These are phyloP conservation scores for Lentinula edodes DNA, from an alignment of 768 basidiomycete species.

Conservation along the genomic window DNA sequence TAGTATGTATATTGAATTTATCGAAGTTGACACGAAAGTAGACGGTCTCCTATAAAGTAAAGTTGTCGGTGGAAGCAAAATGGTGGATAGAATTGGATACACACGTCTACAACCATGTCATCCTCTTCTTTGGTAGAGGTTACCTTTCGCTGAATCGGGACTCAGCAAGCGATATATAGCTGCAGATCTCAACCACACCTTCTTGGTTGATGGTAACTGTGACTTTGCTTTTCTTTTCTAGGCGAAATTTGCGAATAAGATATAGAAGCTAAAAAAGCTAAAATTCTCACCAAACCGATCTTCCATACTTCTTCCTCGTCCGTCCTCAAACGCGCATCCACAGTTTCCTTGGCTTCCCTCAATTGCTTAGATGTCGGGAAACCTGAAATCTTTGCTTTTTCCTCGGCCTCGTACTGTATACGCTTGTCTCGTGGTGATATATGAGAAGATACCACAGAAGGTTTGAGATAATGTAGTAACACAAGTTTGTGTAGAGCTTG, in stretches of 20 bases:
- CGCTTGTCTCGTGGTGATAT: conserved; percentile 75
- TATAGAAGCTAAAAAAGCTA: not conserved
- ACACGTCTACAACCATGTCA: conserved; percentile 65
- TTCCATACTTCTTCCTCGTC: conserved; percentile 74
- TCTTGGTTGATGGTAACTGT: conserved; percentile 15
- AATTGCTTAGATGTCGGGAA: conserved; percentile 82
- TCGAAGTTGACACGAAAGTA: conserved; percentile 88
- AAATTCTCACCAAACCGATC: conserved; percentile 57
- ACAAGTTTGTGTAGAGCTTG: conserved; percentile 69
- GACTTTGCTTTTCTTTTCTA: conserved; percentile 62
- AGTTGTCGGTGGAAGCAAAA: conserved; percentile 8
- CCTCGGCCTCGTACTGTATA: conserved; percentile 77
- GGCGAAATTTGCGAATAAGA: conserved; percentile 10
- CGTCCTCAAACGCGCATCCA: conserved; percentile 53
- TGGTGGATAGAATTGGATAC: conserved; percentile 17
- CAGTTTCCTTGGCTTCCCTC: conserved; percentile 63
- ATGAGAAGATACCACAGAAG: conserved; percentile 74
- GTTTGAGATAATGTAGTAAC: conserved; percentile 67
- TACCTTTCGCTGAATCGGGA: conserved; percentile 15
- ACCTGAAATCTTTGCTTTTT: conserved; percentile 64
- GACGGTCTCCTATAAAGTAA: conserved; percentile 48
- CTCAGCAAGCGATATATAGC: conserved; percentile 1
- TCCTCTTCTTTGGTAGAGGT: conserved; percentile 35
- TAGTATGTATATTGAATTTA: conserved; percentile 79
- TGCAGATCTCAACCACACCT: conserved; percentile 3